phyloP scores from a whole-genome alignment of 495 filamentous ascomycete genomes.

The Filosporella fistucella region DNA sequence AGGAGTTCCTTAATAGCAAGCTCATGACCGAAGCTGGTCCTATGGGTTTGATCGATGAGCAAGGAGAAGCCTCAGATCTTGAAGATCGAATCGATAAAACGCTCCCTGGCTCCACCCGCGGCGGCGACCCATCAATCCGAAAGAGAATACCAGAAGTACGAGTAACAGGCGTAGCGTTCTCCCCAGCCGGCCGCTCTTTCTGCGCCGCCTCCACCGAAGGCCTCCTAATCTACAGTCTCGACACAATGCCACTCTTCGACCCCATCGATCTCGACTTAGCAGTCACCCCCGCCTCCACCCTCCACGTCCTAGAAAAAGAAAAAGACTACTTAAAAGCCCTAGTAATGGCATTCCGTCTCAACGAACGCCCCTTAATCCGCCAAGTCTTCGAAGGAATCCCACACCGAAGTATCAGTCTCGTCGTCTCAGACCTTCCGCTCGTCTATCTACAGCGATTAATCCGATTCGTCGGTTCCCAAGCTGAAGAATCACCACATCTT shows the following conservation, averaged over 20 bases:
- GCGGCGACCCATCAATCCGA: slow-evolving; percentile 73
- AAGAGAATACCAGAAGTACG: slow-evolving; percentile 76
- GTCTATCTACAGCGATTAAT: slow-evolving; percentile 84
- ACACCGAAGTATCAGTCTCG: slow-evolving; percentile 65
- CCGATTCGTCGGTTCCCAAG: slow-evolving; percentile 78
- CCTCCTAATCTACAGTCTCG: slow-evolving; percentile 84
- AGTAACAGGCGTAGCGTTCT: slow-evolving; percentile 82
- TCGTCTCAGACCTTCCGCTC: slow-evolving; percentile 72
- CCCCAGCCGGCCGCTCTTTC: slow-evolving; percentile 82
- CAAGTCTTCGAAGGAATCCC: slow-evolving; percentile 84
- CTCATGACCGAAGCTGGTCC: slow-evolving; percentile 89
- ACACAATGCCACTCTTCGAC: slow-evolving; percentile 77
- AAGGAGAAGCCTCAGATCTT: slow-evolving; percentile 83
- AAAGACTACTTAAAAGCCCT: slow-evolving; percentile 85
- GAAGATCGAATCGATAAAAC: slow-evolving; percentile 77
- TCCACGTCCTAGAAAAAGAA: slow-evolving; percentile 67
- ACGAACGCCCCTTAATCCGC: slow-evolving; percentile 70
- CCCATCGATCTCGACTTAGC: slow-evolving; percentile 93
- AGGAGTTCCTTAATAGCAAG: slow-evolving; percentile 92
- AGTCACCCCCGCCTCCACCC: slow-evolving; percentile 78
- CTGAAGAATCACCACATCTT: slow-evolving; percentile 86
- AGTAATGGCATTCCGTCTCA: slow-evolving; percentile 94
- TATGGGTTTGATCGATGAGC: slow-evolving; percentile 72
- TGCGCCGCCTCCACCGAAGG: slow-evolving; percentile 95
- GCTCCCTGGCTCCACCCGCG: slow-evolving; percentile 83